Percentiles rank a stretch among this genome's conserved stretches.
phyloP scores from a whole-genome alignment of 805 yeast species.

The Suhomyces tanzawaensis region DNA sequence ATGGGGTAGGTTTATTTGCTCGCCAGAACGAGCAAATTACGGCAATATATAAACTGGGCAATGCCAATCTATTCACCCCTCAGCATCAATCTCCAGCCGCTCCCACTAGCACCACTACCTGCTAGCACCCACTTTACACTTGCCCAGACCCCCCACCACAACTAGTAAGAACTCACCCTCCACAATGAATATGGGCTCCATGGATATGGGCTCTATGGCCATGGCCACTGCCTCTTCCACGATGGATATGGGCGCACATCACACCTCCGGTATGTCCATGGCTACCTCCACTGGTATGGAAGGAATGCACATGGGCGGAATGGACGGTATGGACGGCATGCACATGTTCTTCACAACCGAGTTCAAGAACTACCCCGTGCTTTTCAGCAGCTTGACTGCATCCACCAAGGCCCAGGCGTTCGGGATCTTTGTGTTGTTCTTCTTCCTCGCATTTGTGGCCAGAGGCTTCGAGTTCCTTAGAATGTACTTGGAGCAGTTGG shows the following conservation, averaged over 20 bases:
- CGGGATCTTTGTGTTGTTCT: slow-evolving; percentile 65
- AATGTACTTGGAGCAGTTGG: slow-evolving; percentile 64
- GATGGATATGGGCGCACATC: slow-evolving; percentile 3
- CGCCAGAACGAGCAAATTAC: neutral
- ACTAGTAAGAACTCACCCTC: too few relatives aligned
- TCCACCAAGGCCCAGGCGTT: slow-evolving; percentile 58
- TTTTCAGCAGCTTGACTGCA: slow-evolving; percentile 57
- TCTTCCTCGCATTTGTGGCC: slow-evolving; percentile 56
- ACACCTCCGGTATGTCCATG: slow-evolving; percentile 8
- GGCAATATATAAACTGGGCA: slow-evolving; percentile 1
- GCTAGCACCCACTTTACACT: too few relatives aligned
- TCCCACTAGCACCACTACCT: too few relatives aligned
- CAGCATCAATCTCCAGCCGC: too few relatives aligned
- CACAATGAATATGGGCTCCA: slow-evolving; percentile 6
- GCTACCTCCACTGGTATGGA: slow-evolving; percentile 8
- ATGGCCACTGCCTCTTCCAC: slow-evolving; percentile 5
- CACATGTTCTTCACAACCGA: slow-evolving; percentile 53
- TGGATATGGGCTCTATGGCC: slow-evolving; percentile 5
- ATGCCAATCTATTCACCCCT: too few relatives aligned
- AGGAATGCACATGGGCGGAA: slow-evolving; percentile 17
- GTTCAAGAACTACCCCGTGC: slow-evolving; percentile 57
- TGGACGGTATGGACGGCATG: slow-evolving; percentile 44
- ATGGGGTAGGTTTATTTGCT: slow-evolving; percentile 4
- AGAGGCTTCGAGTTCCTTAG: slow-evolving; percentile 59
- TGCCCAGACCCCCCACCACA: too few relatives aligned